phyloP scores from a whole-genome alignment of 345 rosid species.

The Xanthoceras sorbifolium region DNA sequence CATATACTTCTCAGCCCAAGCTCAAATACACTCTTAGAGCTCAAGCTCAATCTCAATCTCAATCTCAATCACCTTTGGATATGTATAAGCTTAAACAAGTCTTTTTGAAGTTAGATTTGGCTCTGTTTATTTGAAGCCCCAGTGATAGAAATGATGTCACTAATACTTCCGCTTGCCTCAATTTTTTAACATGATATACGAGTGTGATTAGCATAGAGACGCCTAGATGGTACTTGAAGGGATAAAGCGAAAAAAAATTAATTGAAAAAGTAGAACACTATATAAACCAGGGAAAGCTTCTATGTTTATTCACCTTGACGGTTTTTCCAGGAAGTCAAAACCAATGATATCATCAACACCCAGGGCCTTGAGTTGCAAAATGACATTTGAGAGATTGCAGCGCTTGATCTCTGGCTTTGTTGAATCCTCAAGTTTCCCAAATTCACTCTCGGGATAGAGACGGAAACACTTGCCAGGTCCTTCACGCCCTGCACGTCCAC shows the following conservation, averaged over 20 bases:
- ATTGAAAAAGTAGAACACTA: not conserved
- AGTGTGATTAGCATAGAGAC: not conserved
- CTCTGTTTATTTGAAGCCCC: not conserved
- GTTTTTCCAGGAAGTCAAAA: conserved; percentile 91
- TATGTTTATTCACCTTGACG: conserved; percentile 57
- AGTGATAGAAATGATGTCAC: too few species aligned
- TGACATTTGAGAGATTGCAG: conserved; percentile 87
- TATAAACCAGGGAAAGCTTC: conserved; percentile 6
- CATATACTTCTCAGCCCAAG: too few species aligned
- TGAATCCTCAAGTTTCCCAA: conserved; percentile 88
- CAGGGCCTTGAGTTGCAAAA: conserved; percentile 87
- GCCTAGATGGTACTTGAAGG: not conserved
- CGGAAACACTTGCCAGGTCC: conserved; percentile 95
- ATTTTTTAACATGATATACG: not conserved
- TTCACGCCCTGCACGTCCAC: conserved; percentile 98
- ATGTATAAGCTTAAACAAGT: not conserved
- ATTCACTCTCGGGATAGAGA: conserved; percentile 85
- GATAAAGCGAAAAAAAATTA: not conserved
- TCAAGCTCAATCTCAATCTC: not conserved
- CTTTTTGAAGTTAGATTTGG: not conserved
- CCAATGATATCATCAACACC: conserved; percentile 90
- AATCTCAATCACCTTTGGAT: not conserved
- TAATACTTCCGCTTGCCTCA: not conserved
- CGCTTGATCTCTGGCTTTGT: conserved; percentile 92
- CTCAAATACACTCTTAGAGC: too few species aligned